Conservation (phyloP, 1,284 basidiomycete species). For the Ceraceosorus bombacis region DNA sequence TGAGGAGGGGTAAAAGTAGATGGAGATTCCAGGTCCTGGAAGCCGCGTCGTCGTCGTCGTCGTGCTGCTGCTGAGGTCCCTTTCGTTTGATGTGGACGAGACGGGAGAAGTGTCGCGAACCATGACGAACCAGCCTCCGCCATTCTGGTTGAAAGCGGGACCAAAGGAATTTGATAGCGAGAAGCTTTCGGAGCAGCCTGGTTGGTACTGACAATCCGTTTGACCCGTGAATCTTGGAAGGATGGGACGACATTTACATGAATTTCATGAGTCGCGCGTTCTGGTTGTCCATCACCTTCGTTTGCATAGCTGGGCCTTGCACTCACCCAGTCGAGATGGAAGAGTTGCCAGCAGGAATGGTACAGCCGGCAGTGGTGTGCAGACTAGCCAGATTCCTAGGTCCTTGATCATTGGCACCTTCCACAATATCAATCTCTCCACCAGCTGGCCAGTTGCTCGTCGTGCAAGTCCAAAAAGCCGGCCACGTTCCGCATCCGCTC, state of each 20-base stretch:
- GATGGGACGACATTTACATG: no score
- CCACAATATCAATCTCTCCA: constrained; percentile 44
- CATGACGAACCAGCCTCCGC: constrained; percentile 42
- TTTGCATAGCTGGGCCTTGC: neutral
- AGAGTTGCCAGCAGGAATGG: constrained; percentile 5
- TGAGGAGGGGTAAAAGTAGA: constrained; percentile 38
- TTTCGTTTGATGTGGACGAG: no score
- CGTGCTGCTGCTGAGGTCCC: no score
- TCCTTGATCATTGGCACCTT: constrained; percentile 42
- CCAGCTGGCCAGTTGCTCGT: constrained; percentile 28
- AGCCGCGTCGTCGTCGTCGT: constrained; percentile 19
- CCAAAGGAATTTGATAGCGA: constrained; percentile 21
- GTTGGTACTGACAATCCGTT: constrained; percentile 30
- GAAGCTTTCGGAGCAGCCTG: constrained; percentile 30
- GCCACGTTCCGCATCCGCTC: neutral
- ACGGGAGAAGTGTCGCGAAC: constrained; percentile 24
- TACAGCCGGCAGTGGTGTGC: constrained; percentile 31
- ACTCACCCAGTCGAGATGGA: constrained; percentile 6
- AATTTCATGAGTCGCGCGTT: no score
- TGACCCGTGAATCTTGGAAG: constrained; percentile 3
- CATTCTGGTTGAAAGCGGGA: constrained; percentile 25
- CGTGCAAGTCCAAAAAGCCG: constrained; percentile 1
- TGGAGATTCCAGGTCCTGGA: constrained; percentile 28
- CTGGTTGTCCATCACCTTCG: no score
- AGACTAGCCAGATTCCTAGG: constrained; percentile 27